Evolutionary conservation across 176 grass and related monocot species (phyloP), one percentile per base, ranked within the genome.

Genomic region (Microstegium vimineum): DNA sequence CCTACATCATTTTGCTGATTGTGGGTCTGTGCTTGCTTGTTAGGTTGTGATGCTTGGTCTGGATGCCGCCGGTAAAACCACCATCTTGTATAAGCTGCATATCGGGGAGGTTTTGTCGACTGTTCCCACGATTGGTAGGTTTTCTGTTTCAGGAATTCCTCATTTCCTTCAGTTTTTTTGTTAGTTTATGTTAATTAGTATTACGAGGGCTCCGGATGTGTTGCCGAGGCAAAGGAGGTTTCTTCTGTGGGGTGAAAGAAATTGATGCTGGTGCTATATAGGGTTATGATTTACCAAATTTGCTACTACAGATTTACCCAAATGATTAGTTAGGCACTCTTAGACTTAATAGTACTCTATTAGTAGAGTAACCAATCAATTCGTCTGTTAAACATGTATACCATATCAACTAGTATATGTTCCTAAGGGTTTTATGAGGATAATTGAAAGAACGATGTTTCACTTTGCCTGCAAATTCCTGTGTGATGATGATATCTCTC

Each of bases 11-110:
- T 26, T 47, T 47, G 18, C 38, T 82, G 14, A 73, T 26, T 76
- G 14, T 52, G 52, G 8, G 72, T 47, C 2, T n/a, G 13, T 75
- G 22, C 26, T 47, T 78, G 18, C 10, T 85, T 67, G 12, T 75
- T 78, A 93, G 92, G 92, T 94, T 11, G 92, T 94, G 79, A 94
- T 94, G 92, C 92, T 94, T 81, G 91, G 91, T 59, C 78, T 93
- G 43, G 91, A 93, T 76, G 91, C 91, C 10, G 91, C 91, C 8
- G 91, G 91, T 57, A 94, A 94, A 75, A 94, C 92, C 41, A 94
- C 92, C 62, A 94, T 94, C 46, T 67, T 94, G 59, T 94, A 90
- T 80, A 94, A 94, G 86, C 78, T 94, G 83, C 92, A 94, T 43
- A 94, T 94, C 62, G 92, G 92, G 81, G 92, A 94, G 66, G 88